phyloP scores from a whole-genome alignment of 176 grass and related monocot genomes.

The Cenchrus purpureus region DNA sequence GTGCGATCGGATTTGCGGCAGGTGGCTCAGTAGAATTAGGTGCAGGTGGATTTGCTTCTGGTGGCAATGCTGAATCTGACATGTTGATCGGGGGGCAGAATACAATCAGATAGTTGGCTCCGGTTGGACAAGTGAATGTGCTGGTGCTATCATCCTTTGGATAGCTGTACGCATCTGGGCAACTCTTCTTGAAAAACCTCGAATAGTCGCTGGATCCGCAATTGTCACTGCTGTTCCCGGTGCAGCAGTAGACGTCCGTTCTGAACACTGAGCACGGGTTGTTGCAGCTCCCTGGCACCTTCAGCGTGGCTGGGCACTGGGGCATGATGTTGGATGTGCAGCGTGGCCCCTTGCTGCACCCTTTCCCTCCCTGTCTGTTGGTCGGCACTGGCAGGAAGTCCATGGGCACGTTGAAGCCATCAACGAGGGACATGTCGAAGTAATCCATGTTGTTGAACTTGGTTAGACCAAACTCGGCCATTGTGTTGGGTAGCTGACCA shows the following conservation, averaged over 20 bases:
- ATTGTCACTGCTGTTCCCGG: background rate
- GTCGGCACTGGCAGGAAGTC: slow-evolving; percentile 31
- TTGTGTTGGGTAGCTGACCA: background rate
- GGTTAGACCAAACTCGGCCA: slow-evolving; percentile 14
- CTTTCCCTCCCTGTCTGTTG: background rate
- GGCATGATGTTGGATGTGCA: slow-evolving; percentile 5
- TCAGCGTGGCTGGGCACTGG: slow-evolving; percentile 43
- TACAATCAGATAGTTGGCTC: slow-evolving; percentile 41
- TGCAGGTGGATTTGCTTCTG: background rate
- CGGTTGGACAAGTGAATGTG: slow-evolving; percentile 30
- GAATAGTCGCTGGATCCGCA: slow-evolving; percentile 42
- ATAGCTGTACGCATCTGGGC: slow-evolving; percentile 49
- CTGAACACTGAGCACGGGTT: slow-evolving; percentile 37
- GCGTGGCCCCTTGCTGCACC: slow-evolving; percentile 22
- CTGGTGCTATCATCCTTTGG: background rate
- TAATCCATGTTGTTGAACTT: background rate
- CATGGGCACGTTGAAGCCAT: slow-evolving; percentile 64
- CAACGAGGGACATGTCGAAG: slow-evolving; percentile 41
- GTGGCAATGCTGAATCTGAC: background rate
- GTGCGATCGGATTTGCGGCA: background rate
- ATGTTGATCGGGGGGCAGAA: slow-evolving; percentile 42
- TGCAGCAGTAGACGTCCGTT: slow-evolving; percentile 22
- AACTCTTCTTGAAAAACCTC: background rate
- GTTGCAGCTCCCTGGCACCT: slow-evolving; percentile 36
- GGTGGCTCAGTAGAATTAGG: background rate